Base-by-base conservation (phyloP, 805 yeast species). In the Peterozyma toletana region DNA sequence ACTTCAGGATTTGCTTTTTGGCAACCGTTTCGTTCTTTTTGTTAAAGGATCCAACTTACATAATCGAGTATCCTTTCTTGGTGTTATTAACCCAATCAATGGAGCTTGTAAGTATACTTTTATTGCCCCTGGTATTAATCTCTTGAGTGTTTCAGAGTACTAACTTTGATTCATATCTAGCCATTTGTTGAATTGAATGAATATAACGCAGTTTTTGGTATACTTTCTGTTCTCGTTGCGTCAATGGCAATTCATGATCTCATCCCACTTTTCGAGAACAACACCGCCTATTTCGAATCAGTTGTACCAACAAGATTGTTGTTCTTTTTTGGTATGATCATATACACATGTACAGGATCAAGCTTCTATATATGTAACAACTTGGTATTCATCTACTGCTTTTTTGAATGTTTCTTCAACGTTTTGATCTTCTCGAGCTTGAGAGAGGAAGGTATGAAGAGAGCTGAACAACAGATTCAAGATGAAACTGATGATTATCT, bases 321-420 rank as follows among this genome's bases (percentile, higher is more conserved):
- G 13, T 35, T 69, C 9, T 74, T 66, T 52, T 82, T 84, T 51
- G 52, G 57, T 0, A 50, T 81, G 33, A 78, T 77, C 7, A 68
- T 68, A 3, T 70, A 68, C 49, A 60, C 80, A 21, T 79, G 77
- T 53, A 42, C 72, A 36, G 70, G 71, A 44, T 62, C 62, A n/a
- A 58, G 64, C 37, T 67, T 70, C 16, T 57, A 63, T 18, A 46
- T 83, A n/a, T 77, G 83, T 54, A 83, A 83, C 60, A 80, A 78
- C 54, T 63, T 78, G 38, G 75, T 81, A 3, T 81, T 84, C 49
- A 63, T 73, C 5, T 81, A 73, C 54, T 59, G 77, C 30, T 81
- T 83, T 48, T 53, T 75, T 49, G 93, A 84, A 58, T 71, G 83
- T 30, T 84, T 90, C 88, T 66, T 78, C 53, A 78, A 80, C 53